Percentiles rank a stretch among this genome's conserved stretches.
Conservation (phyloP, 768 basidiomycete genomes). For the Boletus rufocinnamomeus region DNA sequence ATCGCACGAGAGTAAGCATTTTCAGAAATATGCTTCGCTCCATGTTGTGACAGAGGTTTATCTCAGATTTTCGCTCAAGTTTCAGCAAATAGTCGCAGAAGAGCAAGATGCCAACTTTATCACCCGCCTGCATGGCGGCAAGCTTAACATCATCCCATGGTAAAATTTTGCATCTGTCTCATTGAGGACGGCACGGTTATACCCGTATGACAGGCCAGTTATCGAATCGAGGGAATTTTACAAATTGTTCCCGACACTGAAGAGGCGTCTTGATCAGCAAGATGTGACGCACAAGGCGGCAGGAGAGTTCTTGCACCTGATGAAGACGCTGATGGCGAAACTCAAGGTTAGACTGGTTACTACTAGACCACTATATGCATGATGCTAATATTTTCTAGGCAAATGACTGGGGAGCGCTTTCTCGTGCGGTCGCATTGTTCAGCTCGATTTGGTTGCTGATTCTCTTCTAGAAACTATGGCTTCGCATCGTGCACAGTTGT, state of each 20-base stretch:
- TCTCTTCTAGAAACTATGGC: slow-evolving; percentile 44
- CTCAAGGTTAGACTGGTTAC: slow-evolving; percentile 46
- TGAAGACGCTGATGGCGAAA: slow-evolving; percentile 68
- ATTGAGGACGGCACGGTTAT: not conserved
- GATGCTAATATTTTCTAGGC: slow-evolving; percentile 38
- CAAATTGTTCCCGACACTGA: slow-evolving; percentile 47
- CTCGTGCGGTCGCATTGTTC: slow-evolving; percentile 41
- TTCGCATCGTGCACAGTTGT: slow-evolving; percentile 45
- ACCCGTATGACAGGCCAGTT: slow-evolving; percentile 40
- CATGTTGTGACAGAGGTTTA: not conserved
- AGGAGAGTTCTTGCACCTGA: slow-evolving; percentile 52
- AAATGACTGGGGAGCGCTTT: slow-evolving; percentile 63
- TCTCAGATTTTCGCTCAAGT: slow-evolving; percentile 55
- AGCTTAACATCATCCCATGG: slow-evolving; percentile 61
- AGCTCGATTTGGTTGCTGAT: not conserved
- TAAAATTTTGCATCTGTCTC: not conserved
- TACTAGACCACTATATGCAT: not conserved
- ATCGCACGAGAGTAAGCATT: slow-evolving; percentile 55
- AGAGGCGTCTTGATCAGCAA: slow-evolving; percentile 49
- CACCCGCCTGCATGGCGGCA: slow-evolving; percentile 54
- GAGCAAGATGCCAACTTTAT: slow-evolving; percentile 66
- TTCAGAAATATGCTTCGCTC: not conserved
- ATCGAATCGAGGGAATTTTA: slow-evolving; percentile 65
- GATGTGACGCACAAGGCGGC: slow-evolving; percentile 49
- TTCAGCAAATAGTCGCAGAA: slow-evolving; percentile 58